Evolutionary conservation across 2,329 filamentous ascomycete genomes (phyloP).

Genomic region (Fusarium sp.): DNA sequence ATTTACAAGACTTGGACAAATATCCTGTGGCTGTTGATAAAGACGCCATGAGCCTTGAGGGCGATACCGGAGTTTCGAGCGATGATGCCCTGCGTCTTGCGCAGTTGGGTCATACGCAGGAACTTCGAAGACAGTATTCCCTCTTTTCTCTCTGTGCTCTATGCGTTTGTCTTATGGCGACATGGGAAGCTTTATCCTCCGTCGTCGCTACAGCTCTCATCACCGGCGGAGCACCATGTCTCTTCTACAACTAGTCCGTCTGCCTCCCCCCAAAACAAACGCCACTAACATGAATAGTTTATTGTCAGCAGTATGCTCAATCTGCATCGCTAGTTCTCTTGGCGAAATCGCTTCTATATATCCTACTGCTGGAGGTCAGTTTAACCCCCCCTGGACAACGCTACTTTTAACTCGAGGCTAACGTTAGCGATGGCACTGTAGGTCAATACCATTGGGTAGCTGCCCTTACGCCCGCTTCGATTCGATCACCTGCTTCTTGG

Average conservation of each 20-base stretch:
- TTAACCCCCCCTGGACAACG: accelerated
- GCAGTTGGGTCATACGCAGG: slow-evolving; percentile 46
- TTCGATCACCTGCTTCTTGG: slow-evolving; percentile 9
- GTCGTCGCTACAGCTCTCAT: slow-evolving; percentile 58
- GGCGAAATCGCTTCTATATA: slow-evolving; percentile 40
- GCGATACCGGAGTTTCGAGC: not conserved
- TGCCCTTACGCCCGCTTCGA: slow-evolving; percentile 27
- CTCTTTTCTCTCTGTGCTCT: slow-evolving; percentile 58
- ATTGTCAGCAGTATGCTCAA: slow-evolving; percentile 24
- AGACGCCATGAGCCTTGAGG: not conserved
- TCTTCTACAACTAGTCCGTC: slow-evolving; percentile 52
- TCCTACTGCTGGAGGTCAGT: slow-evolving; percentile 34
- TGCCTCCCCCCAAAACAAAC: accelerated
- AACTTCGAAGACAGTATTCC: slow-evolving; percentile 52
- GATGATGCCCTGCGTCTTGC: slow-evolving; percentile 43
- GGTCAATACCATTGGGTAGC: slow-evolving; percentile 41
- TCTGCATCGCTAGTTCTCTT: slow-evolving; percentile 33
- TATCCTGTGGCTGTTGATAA: slow-evolving; percentile 4
- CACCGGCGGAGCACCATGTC: slow-evolving; percentile 59
- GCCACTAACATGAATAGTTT: not conserved
- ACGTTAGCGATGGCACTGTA: not conserved
- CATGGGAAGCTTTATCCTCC: slow-evolving; percentile 62
- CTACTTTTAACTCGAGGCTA: not conserved
- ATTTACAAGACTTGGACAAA: no score
- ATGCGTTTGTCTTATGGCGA: slow-evolving; percentile 62